Evolutionary conservation across 768 basidiomycete genomes (phyloP), one percentile per base, ranked within the genome.

Genomic region (Boletales sp.): DNA sequence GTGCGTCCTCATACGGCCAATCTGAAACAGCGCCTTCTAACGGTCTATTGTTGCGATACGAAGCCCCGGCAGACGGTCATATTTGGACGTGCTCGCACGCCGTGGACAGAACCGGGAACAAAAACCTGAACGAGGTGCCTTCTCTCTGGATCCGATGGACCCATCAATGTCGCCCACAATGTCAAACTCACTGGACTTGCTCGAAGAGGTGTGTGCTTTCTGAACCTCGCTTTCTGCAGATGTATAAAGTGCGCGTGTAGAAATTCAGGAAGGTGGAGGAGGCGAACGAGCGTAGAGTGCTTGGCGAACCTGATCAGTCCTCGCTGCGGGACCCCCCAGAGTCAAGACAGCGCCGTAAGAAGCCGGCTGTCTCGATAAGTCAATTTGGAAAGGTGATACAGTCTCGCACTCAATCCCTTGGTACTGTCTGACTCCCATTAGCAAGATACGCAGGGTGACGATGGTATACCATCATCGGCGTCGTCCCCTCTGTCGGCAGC

Each of bases 181-280:
- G 66, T 42, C 50, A 19, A 40, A 28, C 30, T 57, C 64, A 8
- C 50, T 68, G 12, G 66, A 60, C 18, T 54, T 55, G n/a, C 56
- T 68, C 17, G 66, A 68, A 50, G 66, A 64, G 58, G 66, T 68
- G 14, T 4, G 65, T 51, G 14, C 21, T 19, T 31, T 33, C 19
- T 12, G 34, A 36, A 37, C 33, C 7, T 11, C 11, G 7, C 33
- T 14, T 18, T 14, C 30, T 32, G 32, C 45, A 31, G 35, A 40
- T 34, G 9, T 48, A 25, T 38, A 30, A 18, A 47, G 32, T 8
- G 9, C 21, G 36, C 2, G 10, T 48, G 33, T 54, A 84, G 83
- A 80, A 78, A 51, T 84, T 84, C 63, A 75, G 71, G 53, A 72
- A 71, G 53, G 75, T 84, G 18, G 83, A 84, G 57, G 71, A 78